Evolutionary conservation across 768 basidiomycete species (phyloP), one percentile per base, ranked within the genome.

Genomic region (Epithele typhae): DNA sequence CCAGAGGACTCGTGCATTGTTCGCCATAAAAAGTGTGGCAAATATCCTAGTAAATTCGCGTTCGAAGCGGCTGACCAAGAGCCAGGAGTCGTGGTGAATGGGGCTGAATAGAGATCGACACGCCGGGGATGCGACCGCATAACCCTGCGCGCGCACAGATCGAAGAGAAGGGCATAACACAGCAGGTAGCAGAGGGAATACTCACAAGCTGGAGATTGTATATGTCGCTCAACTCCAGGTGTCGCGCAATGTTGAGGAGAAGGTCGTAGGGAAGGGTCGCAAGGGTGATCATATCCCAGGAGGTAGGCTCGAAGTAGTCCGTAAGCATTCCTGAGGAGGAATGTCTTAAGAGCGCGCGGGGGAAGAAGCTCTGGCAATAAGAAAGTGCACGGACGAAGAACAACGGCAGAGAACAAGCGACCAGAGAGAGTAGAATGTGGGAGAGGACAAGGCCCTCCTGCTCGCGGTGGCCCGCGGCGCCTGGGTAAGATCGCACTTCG

Each of bases 221-320:
- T 17, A 87, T 70, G 63, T 86, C 84, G 37, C 64, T 65, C 55
- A 82, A 65, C 53, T 81, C 72, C 25, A 87, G 73, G 64, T 79
- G 77, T 35, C 71, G 73, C 4, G 81, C 76, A 61, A 87, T 77
- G 67, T 82, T 81, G 46, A 87, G 73, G 36, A 87, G 61, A 17
- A 87, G 68, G 67, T 87, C 85, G 63, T 85, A 85, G 0, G 84
- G 84, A 17, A 87, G 68, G 4, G 67, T 69, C 49, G 63, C 60
- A 41, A 75, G 59, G 11, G 66, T 64, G 58, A 67, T 51, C 42
- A 48, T 53, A 12, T 57, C 55, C 41, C 65, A 46, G n/a, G 44
- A 40, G 37, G 47, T 48, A 37, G 14, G 27, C 8, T 30, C 8
- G 14, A 30, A 14, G 27, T 30, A 30, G 14, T 30, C 14, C 14